Evolutionary conservation across 1,284 basidiomycete genomes (phyloP).

Genomic region (Microstroma glucosiphilum): DNA sequence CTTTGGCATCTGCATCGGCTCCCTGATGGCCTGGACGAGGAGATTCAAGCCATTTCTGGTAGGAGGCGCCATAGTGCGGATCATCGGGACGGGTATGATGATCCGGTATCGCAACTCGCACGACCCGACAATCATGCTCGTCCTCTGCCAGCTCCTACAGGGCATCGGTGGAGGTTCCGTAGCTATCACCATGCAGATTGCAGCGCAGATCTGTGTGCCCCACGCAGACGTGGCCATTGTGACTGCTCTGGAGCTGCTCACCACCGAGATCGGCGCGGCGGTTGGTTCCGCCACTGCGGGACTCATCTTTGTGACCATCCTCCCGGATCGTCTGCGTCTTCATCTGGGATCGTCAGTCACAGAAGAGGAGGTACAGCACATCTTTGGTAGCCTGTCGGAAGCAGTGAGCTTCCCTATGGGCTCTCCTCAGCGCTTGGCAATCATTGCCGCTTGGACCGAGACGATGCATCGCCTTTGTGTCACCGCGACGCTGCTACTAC

Average conservation of each 20-base stretch:
- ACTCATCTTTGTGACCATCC: constrained; percentile 60
- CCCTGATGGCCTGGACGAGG: constrained; percentile 58
- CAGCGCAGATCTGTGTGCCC: constrained; percentile 69
- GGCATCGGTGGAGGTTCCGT: constrained; percentile 74
- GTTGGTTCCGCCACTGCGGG: constrained; percentile 62
- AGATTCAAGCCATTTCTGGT: constrained; percentile 65
- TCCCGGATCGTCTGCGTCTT: constrained; percentile 60
- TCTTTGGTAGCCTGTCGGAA: constrained; percentile 44
- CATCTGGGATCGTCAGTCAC: constrained; percentile 53
- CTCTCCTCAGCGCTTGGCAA: constrained; percentile 35
- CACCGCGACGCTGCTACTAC: constrained; percentile 31
- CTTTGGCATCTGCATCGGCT: constrained; percentile 62
- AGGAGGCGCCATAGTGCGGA: constrained; percentile 63
- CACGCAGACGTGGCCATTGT: constrained; percentile 72
- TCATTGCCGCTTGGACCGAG: constrained; percentile 47
- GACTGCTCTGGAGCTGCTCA: constrained; percentile 71
- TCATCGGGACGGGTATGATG: constrained; percentile 58
- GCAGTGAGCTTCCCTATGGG: constrained; percentile 49
- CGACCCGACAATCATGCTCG: constrained; percentile 54
- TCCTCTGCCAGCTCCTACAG: constrained; percentile 61
- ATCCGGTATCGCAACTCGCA: constrained; percentile 60
- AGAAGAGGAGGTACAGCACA: constrained; percentile 29
- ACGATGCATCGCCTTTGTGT: constrained; percentile 45
- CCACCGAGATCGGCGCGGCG: constrained; percentile 70
- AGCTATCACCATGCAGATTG: constrained; percentile 64